phyloP scores from a whole-genome alignment of 352 stramenopile species.

The Phytophthora fragariaefolia region DNA sequence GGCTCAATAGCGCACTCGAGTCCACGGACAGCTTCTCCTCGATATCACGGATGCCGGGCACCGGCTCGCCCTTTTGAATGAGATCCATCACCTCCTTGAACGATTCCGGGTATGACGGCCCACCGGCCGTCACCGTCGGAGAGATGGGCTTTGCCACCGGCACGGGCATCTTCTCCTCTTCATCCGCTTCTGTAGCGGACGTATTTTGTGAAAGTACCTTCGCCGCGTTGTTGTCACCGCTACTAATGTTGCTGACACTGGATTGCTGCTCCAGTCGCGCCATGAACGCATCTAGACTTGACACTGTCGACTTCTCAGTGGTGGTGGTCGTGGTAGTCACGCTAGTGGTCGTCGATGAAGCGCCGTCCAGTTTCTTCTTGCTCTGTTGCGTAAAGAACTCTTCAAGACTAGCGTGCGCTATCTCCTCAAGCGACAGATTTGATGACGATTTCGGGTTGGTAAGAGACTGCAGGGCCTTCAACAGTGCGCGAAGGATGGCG shows the following conservation, averaged over 20 bases:
- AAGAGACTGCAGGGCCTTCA: conserved; percentile 72
- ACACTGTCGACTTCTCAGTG: conserved; percentile 20
- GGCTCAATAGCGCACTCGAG: conserved; percentile 35
- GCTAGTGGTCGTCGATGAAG: conserved; percentile 8
- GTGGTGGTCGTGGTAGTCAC: conserved; percentile 8
- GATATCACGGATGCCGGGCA: conserved; percentile 79
- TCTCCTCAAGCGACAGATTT: conserved; percentile 62
- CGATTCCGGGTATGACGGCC: conserved; percentile 67
- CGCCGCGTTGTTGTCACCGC: conserved; percentile 21
- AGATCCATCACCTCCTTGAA: conserved; percentile 82
- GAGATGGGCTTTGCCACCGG: conserved; percentile 17
- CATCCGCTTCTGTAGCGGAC: conserved; percentile 1
- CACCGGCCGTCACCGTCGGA: conserved; percentile 23
- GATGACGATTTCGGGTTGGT: conserved; percentile 39
- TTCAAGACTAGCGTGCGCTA: conserved; percentile 47
- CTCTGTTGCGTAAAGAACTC: conserved; percentile 29
- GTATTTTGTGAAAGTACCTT: conserved; percentile 6
- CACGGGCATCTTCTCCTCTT: conserved; percentile 43
- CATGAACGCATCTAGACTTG: conserved; percentile 62
- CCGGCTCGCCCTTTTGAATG: conserved; percentile 72
- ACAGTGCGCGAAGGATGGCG: conserved; percentile 60
- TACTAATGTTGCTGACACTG: conserved; percentile 40
- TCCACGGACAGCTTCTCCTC: conserved; percentile 80
- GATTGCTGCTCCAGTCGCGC: conserved; percentile 57
- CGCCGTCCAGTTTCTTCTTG: conserved; percentile 29